Conservation (phyloP, 192 early-diverging fungal species). For the Jimgerdemannia flammicorona region DNA sequence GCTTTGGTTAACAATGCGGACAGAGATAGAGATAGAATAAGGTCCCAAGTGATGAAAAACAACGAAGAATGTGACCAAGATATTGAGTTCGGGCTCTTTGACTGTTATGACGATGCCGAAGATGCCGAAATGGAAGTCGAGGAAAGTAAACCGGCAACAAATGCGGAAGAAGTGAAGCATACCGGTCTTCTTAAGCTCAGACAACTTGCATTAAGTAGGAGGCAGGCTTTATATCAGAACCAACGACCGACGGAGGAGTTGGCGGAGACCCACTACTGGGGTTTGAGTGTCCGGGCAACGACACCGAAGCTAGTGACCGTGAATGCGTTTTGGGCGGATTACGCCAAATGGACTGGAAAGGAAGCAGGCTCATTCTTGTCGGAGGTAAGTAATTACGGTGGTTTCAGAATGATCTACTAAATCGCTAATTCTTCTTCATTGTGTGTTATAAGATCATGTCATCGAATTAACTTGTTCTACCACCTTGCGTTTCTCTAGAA, state of each 20-base stretch:
- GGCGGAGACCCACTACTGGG: slow-evolving; percentile 33
- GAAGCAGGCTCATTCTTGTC: slow-evolving; percentile 29
- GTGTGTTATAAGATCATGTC: too few species aligned
- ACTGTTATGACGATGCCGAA: neutral
- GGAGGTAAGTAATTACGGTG: slow-evolving; percentile 19
- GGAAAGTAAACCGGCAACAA: neutral
- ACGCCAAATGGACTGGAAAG: slow-evolving; percentile 22
- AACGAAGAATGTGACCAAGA: slow-evolving; percentile 12
- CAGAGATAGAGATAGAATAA: too few species aligned
- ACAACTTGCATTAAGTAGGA: neutral
- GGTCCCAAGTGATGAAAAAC: neutral
- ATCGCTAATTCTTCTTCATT: too few species aligned
- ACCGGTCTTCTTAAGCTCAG: neutral
- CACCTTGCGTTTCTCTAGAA: slow-evolving; percentile 21
- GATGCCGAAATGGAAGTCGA: slow-evolving; percentile 1
- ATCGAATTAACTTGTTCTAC: neutral
- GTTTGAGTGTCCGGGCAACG: neutral
- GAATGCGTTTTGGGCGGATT: slow-evolving; percentile 46
- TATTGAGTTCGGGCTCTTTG: neutral
- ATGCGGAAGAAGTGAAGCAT: neutral
- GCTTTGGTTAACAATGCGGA: neutral
- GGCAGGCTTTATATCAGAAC: slow-evolving; percentile 1
- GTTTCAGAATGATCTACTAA: too few species aligned
- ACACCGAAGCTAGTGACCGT: neutral
- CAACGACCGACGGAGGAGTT: slow-evolving; percentile 33